Conservation (phyloP, 306 rosid species). For the Abrus pulchellus region DNA sequence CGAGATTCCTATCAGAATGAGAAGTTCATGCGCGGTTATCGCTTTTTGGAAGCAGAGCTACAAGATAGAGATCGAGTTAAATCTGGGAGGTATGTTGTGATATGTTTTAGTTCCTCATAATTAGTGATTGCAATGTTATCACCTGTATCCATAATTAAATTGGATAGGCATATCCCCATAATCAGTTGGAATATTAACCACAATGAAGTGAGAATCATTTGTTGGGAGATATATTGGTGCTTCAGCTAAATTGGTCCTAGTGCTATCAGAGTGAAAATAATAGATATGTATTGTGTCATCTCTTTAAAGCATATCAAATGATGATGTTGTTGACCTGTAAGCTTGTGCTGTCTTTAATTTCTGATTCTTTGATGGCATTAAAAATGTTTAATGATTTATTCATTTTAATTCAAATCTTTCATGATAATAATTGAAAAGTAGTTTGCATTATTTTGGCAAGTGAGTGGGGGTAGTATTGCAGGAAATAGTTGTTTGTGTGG, state of each 20-base stretch:
- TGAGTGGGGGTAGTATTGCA: conserved; percentile 47
- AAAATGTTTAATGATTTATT: conserved; percentile 47
- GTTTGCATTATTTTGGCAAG: conserved; percentile 50
- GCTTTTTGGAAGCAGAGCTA: conserved; percentile 93
- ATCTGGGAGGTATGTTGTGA: conserved; percentile 82
- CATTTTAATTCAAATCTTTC: conserved; percentile 35
- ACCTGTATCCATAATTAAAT: not conserved
- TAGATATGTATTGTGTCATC: conserved; percentile 30
- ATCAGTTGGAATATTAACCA: conserved; percentile 19
- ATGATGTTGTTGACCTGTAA: conserved; percentile 31
- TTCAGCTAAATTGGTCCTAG: not conserved
- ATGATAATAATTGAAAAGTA: conserved; percentile 53
- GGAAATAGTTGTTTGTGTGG: conserved; percentile 60
- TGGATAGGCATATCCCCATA: conserved; percentile 24
- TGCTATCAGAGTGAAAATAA: conserved; percentile 3
- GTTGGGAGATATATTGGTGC: not conserved
- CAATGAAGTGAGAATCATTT: not conserved
- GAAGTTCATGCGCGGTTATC: conserved; percentile 89
- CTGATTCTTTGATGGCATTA: conserved; percentile 33
- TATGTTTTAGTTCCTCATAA: conserved; percentile 29
- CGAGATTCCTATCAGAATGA: conserved; percentile 86
- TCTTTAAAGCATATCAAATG: not conserved
- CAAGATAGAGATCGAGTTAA: conserved; percentile 92
- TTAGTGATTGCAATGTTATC: not conserved
- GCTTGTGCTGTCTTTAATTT: conserved; percentile 9